Base-by-base conservation (phyloP, 495 filamentous ascomycete species). In the Podospora australis region DNA sequence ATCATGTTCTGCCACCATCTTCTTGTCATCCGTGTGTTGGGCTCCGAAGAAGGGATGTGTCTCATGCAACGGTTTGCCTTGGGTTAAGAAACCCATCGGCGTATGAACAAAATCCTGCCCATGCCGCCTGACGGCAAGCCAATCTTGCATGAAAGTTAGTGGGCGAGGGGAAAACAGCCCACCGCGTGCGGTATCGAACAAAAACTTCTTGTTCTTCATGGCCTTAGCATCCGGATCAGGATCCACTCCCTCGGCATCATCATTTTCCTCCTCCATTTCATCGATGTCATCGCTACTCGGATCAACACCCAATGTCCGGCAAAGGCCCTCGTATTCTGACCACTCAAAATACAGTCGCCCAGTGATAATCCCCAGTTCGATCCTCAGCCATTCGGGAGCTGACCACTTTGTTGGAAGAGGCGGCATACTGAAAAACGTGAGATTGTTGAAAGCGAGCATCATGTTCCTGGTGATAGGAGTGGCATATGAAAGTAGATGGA, bases 311-410 rank as follows among this genome's bases (percentile, higher is more conserved):
- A 68, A 54, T 16, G 62, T 40, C 6, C 44, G 30, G 22, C 58
- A 60, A 13, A 68, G 49, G 2, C 44, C 40, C 2, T 49, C 41
- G 34, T 63, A 59, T 22, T 77, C 73, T 0, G 62, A 53, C 50
- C 64, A 79, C 2, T 73, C 66, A 48, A 81, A 78, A 48, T 81
- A 82, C 0, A 82, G 57, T 0, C 74, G 58, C 5, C 78, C 79
- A 0, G 75, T 66, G 25, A 80, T 68, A 4, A 81, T 68, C 1
- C 77, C 77, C 0, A 83, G 63, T 45, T 81, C 74, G 14, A 72
- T 66, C 14, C 50, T 65, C 4, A 80, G 58, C 77, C 72, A 77
- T 6, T 48, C 21, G 0, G 78, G 70, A 2, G 69, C 58, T 4
- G 38, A 50, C 68, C 69, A 75, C 2, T 50, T 25, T 0, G 5